These are phyloP conservation scores for Metarhizium guizhouense DNA, from an alignment of 2,329 filamentous ascomycete genomes.

Conservation along the genomic window DNA sequence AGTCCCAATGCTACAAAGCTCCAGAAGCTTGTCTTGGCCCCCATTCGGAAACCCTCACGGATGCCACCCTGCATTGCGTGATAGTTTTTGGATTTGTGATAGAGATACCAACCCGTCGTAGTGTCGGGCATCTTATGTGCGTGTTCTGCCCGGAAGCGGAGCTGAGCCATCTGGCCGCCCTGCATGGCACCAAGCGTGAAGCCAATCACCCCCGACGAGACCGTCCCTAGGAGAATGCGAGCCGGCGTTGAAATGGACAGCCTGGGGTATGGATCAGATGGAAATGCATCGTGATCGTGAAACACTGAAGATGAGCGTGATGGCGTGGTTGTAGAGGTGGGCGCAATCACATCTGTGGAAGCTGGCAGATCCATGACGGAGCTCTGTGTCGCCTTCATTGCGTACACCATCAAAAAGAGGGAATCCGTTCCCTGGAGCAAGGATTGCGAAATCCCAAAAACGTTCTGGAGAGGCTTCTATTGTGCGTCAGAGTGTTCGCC, in stretches of 20 bases:
- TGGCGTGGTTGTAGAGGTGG: background rate
- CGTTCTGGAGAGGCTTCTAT: no score
- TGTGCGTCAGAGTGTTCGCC: background rate
- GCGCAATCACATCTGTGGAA: constrained; percentile 1
- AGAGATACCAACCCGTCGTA: constrained; percentile 90
- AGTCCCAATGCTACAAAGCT: constrained; percentile 68
- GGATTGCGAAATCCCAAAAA: background rate
- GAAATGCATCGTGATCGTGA: constrained; percentile 12
- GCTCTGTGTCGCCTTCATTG: background rate
- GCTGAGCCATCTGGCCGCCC: constrained; percentile 62
- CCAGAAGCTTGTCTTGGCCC: constrained; percentile 60
- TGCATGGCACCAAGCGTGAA: constrained; percentile 62
- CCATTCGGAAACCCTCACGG: constrained; percentile 70
- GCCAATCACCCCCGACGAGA: constrained; percentile 58
- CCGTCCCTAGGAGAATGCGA: constrained; percentile 57
- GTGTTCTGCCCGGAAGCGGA: constrained; percentile 91
- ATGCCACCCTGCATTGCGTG: constrained; percentile 69
- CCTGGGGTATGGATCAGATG: constrained; percentile 29
- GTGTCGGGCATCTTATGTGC: constrained; percentile 83
- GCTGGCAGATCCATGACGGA: background rate
- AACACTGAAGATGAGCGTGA: constrained; percentile 8
- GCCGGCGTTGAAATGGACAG: constrained; percentile 55
- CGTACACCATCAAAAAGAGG: no score
- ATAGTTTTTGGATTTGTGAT: constrained; percentile 98
- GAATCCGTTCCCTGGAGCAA: background rate